A percentile compares a stretch with the other conserved stretches of the same genome.
Conservation (phyloP, 2,329 filamentous ascomycete genomes). For the Colletotrichum theobromicola region DNA sequence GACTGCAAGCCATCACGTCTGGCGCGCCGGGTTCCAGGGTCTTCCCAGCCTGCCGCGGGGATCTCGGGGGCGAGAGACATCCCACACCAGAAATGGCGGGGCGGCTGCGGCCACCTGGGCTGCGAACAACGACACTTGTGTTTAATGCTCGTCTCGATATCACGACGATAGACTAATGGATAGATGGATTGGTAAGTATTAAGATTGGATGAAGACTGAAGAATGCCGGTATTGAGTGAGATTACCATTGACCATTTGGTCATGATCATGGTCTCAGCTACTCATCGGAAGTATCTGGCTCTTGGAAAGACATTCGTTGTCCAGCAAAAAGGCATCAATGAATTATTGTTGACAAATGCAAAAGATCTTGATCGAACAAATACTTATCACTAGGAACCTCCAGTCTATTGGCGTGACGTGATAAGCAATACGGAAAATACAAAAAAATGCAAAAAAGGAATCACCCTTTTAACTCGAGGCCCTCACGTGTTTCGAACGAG, state of each 20-base stretch:
- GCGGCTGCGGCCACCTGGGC: background rate
- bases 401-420: fast-evolving
- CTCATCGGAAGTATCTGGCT: background rate
- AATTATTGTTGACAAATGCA: background rate
- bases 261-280: background rate
- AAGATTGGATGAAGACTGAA: background rate
- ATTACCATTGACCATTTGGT: background rate
- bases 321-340: background rate
- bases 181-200: background rate
- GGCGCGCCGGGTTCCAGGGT: conserved; percentile 4
- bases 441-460: background rate
- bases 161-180: background rate
- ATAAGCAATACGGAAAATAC: background rate
- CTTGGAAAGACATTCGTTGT: background rate
- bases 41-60: background rate
- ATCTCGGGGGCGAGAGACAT: conserved; percentile 17
- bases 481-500: background rate
- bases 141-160: background rate
- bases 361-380: background rate
- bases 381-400: background rate
- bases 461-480: background rate
- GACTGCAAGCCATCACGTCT: background rate
- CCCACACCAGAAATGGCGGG: background rate
- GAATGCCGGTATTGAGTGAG: background rate
- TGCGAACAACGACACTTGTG: background rate